A percentile compares a stretch with the other conserved stretches of the same genome.
phyloP scores from a whole-genome alignment of 2,329 filamentous ascomycete genomes.

The Pyricularia grisea region DNA sequence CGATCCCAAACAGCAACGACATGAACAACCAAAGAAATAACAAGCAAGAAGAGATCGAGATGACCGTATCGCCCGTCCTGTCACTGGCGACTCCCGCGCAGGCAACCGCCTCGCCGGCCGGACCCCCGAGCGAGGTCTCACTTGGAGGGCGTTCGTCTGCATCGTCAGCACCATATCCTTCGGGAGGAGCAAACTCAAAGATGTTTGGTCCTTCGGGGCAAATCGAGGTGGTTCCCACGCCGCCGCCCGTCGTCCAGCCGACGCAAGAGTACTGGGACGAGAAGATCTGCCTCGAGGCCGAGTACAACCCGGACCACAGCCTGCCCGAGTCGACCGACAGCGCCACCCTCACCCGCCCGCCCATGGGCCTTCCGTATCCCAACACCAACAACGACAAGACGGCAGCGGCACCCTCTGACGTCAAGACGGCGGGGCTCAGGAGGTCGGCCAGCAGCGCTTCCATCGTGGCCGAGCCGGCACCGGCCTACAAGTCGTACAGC shows the following conservation, averaged over 20 bases:
- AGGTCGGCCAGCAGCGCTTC: not conserved
- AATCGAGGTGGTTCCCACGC: not conserved
- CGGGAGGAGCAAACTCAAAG: not conserved
- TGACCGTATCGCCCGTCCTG: not conserved
- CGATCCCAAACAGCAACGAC: not conserved
- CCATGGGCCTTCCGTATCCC: no score
- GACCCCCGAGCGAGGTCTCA: not conserved
- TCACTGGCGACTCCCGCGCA: not conserved
- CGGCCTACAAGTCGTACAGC: not conserved
- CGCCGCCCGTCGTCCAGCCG: not conserved
- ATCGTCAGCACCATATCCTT: no score
- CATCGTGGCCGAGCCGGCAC: not conserved
- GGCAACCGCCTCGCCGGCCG: not conserved
- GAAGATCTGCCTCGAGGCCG: constrained; percentile 1
- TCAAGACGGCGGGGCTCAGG: not conserved
- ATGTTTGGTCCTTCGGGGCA: not conserved
- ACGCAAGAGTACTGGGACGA: constrained; percentile 3
- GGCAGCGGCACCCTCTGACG: not conserved
- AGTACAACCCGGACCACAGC: constrained; percentile 1
- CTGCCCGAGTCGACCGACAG: not conserved
- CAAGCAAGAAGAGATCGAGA: not conserved
- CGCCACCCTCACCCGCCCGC: not conserved
- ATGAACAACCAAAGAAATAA: not conserved
- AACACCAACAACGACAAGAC: not conserved
- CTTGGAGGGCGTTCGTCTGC: no score